These are phyloP conservation scores for Lithohypha guttulata DNA, from an alignment of 2,329 filamentous ascomycete genomes.

Conservation along the genomic window DNA sequence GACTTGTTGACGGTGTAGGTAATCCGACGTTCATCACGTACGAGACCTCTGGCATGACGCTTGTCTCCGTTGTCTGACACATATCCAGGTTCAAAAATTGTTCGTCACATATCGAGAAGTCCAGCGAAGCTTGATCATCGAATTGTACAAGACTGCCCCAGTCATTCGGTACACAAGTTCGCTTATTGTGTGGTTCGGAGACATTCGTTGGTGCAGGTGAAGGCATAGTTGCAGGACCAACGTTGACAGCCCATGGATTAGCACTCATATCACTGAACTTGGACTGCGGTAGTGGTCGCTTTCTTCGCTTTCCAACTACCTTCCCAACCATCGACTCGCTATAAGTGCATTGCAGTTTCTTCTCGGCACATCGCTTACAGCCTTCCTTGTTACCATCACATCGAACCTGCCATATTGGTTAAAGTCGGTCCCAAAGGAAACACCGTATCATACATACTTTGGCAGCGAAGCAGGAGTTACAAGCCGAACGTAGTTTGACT, in stretches of 20 bases:
- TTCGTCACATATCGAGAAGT: conserved; percentile 12
- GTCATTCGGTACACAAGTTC: conserved; percentile 5
- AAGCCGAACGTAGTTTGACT: conserved; percentile 20
- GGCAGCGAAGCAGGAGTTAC: conserved; percentile 21
- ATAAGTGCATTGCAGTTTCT: conserved; percentile 19
- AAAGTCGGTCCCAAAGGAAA: not conserved
- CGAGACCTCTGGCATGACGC: not conserved
- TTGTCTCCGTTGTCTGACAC: not conserved
- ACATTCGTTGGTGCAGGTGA: conserved; percentile 18
- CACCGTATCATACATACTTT: conserved; percentile 15
- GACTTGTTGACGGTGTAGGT: conserved; percentile 19
- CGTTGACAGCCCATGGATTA: conserved; percentile 3
- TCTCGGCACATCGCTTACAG: conserved; percentile 20
- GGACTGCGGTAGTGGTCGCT: conserved; percentile 19
- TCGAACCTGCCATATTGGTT: conserved; percentile 18
- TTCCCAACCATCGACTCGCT: conserved; percentile 22
- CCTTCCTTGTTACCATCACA: conserved; percentile 22
- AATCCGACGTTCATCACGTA: conserved; percentile 11
- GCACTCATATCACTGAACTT: not conserved
- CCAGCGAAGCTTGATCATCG: conserved; percentile 13
- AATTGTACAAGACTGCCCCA: conserved; percentile 16
- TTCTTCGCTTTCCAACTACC: conserved; percentile 22
- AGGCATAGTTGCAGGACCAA: conserved; percentile 14
- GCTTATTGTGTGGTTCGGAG: conserved; percentile 10
- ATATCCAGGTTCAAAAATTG: conserved; percentile 5